Conservation (phyloP, 352 stramenopile genomes). For the Blastocystis sp. region DNA sequence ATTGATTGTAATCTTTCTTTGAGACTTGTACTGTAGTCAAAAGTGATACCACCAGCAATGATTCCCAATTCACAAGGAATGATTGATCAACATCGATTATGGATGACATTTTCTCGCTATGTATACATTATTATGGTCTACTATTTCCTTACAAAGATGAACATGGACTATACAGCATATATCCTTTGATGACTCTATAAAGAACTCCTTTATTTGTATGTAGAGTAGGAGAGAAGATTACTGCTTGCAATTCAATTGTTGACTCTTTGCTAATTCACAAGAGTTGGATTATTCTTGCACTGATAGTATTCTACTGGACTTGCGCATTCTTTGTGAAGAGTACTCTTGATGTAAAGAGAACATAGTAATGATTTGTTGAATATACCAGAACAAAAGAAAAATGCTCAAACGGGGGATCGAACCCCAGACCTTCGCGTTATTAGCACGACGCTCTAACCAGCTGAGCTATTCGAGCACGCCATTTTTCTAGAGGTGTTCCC, state of each 20-base stretch:
- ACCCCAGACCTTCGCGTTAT: slow-evolving; percentile 66
- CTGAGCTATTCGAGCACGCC: slow-evolving; percentile 60
- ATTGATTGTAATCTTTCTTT: neutral
- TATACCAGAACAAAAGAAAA: slow-evolving; percentile 51
- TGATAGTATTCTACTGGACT: slow-evolving; percentile 9
- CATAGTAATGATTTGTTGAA: neutral
- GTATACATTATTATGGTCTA: neutral
- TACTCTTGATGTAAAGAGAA: slow-evolving; percentile 34
- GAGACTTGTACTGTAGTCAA: neutral
- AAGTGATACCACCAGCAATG: neutral
- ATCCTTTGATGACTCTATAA: neutral
- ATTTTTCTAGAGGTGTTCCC: neutral
- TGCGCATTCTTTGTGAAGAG: slow-evolving; percentile 49
- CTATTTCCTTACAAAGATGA: slow-evolving; percentile 9
- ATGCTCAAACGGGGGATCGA: slow-evolving; percentile 64
- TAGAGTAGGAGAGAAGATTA: neutral
- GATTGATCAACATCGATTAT: slow-evolving; percentile 49
- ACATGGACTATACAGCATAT: neutral
- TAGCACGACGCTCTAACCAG: slow-evolving; percentile 67
- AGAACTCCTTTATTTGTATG: neutral
- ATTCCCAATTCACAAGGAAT: slow-evolving; percentile 18
- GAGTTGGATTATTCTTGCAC: neutral
- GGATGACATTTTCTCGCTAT: slow-evolving; percentile 1
- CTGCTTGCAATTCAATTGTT: neutral
- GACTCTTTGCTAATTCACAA: neutral